These are phyloP conservation scores for Acacia acuminata DNA, from an alignment of 306 rosid species.

Conservation along the genomic window DNA sequence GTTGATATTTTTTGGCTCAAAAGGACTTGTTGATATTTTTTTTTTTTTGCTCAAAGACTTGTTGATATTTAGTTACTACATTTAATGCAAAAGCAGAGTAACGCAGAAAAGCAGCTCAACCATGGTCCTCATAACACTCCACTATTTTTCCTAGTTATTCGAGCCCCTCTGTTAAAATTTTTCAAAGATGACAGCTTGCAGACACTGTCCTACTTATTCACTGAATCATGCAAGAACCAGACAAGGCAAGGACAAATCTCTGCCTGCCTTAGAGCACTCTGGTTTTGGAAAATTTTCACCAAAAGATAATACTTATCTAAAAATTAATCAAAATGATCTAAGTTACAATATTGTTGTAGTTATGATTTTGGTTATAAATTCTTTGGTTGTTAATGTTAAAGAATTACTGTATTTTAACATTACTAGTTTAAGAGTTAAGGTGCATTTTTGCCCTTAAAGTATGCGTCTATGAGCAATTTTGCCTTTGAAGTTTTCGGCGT, in stretches of 20 bases:
- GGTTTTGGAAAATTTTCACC: not conserved
- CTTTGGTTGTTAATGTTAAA: no score
- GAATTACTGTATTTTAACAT: no score
- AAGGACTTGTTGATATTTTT: no score
- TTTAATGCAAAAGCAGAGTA: no score
- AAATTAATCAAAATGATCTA: not conserved
- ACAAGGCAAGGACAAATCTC: not conserved
- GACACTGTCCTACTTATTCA: not conserved
- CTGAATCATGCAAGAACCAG: not conserved
- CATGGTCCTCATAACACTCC: not conserved
- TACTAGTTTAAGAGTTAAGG: no score
- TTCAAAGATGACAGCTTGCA: not conserved
- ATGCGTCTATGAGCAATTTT: no score
- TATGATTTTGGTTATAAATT: not conserved
- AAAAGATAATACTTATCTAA: no score
- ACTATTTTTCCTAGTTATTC: not conserved
- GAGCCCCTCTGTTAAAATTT: not conserved
- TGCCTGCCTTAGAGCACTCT: not conserved
- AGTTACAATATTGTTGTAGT: not conserved
- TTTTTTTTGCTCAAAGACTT: no score
- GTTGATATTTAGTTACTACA: no score
- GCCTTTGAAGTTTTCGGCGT: no score
- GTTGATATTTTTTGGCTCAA: no score
- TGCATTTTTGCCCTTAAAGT: no score
- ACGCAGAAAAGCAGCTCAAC: not conserved